These are phyloP conservation scores for Plasmodium knowlesi DNA, from an alignment of 169 alveolate species.

Conservation along the genomic window DNA sequence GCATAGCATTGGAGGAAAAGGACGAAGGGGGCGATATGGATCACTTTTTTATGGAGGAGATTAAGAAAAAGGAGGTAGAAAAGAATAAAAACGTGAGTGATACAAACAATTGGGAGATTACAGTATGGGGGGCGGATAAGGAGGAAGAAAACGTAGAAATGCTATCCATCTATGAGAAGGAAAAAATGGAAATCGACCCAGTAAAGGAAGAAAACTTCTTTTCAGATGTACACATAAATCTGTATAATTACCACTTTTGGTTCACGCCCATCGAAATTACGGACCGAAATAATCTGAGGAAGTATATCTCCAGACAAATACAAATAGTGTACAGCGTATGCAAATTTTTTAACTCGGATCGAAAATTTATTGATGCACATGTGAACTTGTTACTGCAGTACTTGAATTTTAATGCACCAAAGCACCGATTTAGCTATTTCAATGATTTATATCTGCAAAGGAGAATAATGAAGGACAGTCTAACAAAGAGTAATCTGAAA, in stretches of 20 bases:
- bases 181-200: not conserved
- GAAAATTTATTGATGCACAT: slow-evolving; percentile 74
- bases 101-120: not conserved
- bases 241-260: slow-evolving; percentile 72
- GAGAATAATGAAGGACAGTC: slow-evolving; percentile 51
- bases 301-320: slow-evolving; percentile 70
- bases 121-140: not conserved
- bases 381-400: slow-evolving; percentile 68
- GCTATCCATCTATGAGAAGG: slow-evolving; percentile 14
- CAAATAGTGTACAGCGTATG: slow-evolving; percentile 73
- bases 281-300: slow-evolving; percentile 66
- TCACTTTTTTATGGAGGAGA: not conserved
- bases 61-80: not conserved
- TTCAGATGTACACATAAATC: slow-evolving; percentile 38
- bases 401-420: slow-evolving; percentile 68
- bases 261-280: slow-evolving; percentile 75
- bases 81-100: not conserved
- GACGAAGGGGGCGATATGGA: slow-evolving; percentile 2
- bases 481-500: not conserved
- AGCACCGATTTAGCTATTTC: slow-evolving; percentile 59
- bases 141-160: not conserved
- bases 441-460: slow-evolving; percentile 68
- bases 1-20: not conserved
- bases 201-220: not conserved
- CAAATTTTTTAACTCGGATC: slow-evolving; percentile 72